phyloP scores from a whole-genome alignment of 1,139 yeast species.

The Hansenula lynferdii region DNA sequence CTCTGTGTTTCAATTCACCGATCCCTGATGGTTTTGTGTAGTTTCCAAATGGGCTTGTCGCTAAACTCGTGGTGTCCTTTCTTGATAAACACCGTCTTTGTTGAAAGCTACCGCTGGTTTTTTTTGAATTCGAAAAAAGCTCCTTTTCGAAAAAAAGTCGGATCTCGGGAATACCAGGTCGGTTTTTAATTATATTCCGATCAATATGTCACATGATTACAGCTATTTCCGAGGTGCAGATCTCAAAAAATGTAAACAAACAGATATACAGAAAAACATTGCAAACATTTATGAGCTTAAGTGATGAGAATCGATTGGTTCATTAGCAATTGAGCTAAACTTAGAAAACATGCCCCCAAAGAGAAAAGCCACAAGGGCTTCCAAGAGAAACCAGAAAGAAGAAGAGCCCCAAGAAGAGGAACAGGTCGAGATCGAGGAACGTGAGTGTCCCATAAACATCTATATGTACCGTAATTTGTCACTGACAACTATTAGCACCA shows the following conservation, averaged over 20 bases:
- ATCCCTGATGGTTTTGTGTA: too few species aligned
- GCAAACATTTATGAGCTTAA: neutral
- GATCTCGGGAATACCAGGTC: neutral
- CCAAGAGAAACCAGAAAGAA: slow-evolving; percentile 6
- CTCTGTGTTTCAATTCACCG: too few species aligned
- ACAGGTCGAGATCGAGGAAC: slow-evolving; percentile 4
- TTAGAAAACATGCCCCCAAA: slow-evolving; percentile 21
- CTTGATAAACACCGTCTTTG: too few species aligned
- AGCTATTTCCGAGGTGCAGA: neutral
- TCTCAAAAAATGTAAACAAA: neutral
- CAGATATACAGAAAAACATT: neutral
- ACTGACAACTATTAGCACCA: neutral
- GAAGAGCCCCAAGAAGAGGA: slow-evolving; percentile 1
- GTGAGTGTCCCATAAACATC: neutral
- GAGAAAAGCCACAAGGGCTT: slow-evolving; percentile 19
- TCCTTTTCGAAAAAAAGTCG: neutral
- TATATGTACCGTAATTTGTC: neutral
- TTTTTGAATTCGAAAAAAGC: neutral
- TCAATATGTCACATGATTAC: neutral
- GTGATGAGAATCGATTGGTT: neutral
- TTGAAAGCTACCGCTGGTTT: neutral
- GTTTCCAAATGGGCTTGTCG: too few species aligned
- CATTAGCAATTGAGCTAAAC: neutral
- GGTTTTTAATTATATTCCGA: too few species aligned
- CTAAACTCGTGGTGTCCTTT: too few species aligned